phyloP scores from a whole-genome alignment of 768 basidiomycete genomes.

The Tremella yokohamensis region DNA sequence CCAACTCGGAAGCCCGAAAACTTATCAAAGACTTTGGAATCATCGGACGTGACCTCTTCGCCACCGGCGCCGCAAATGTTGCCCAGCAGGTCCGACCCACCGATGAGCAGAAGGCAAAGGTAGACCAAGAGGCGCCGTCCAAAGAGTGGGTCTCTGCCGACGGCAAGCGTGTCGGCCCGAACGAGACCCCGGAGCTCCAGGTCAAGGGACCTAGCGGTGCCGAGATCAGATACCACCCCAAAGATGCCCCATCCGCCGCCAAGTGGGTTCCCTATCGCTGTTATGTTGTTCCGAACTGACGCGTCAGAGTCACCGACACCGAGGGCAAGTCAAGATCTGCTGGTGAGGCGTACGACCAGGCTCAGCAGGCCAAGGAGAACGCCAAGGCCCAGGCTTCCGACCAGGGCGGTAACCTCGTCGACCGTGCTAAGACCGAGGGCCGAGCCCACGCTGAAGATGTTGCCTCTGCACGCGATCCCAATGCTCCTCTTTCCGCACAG shows the following conservation, averaged over 20 bases:
- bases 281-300: conserved; percentile 3
- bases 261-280: conserved; percentile 20
- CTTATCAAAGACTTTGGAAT: conserved; percentile 58
- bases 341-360: conserved; percentile 41
- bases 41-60: conserved; percentile 69
- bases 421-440: not conserved
- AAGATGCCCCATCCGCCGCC: conserved; percentile 54
- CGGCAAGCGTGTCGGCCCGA: conserved; percentile 53
- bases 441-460: conserved; percentile 45
- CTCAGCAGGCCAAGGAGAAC: conserved; percentile 43
- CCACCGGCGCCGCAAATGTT: conserved; percentile 67
- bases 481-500: conserved; percentile 40
- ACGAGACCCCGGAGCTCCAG: conserved; percentile 57
- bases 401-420: not conserved
- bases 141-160: conserved; percentile 63
- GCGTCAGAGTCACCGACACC: conserved; percentile 46
- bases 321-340: conserved; percentile 49
- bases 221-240: conserved; percentile 57
- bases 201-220: conserved; percentile 56
- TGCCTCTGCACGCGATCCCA: conserved; percentile 40
- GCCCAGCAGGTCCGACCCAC: conserved; percentile 67
- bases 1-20: conserved; percentile 88
- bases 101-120: conserved; percentile 60
- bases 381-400: conserved; percentile 33
- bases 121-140: conserved; percentile 67